phyloP scores from a whole-genome alignment of 192 early-diverging fungal genomes.

The Podila verticillata region DNA sequence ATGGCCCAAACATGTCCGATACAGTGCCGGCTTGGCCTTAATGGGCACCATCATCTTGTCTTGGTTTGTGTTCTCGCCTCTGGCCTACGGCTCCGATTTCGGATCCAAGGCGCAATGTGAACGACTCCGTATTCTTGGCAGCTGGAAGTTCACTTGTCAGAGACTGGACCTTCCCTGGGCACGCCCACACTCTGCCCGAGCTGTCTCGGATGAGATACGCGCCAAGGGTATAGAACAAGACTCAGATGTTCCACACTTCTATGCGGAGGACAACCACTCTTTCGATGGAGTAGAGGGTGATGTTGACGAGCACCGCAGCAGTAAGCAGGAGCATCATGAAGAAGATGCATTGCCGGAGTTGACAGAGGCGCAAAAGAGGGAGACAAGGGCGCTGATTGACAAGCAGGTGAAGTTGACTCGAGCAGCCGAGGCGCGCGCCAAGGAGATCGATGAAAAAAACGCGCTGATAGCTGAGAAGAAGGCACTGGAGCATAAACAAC shows the following conservation, averaged over 20 bases:
- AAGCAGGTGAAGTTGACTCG: not conserved
- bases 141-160: conserved; percentile 87
- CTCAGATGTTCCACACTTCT: not conserved
- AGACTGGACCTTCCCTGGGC: conserved; percentile 17
- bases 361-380: not conserved
- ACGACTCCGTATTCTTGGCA: conserved; percentile 75
- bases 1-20: conserved; percentile 54
- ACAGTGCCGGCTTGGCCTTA: conserved; percentile 60
- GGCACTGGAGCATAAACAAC: not conserved
- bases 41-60: conserved; percentile 67
- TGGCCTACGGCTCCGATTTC: conserved; percentile 86
- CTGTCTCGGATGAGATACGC: not conserved
- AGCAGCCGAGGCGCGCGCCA: conserved; percentile 8
- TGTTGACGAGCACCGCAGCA: not conserved
- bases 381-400: not conserved
- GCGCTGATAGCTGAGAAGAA: conserved; percentile 4
- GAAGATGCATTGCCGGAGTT: conserved; percentile 21
- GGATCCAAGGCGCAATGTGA: conserved; percentile 73
- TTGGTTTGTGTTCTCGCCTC: conserved; percentile 76
- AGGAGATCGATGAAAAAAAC: conserved; percentile 14
- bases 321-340: conserved; percentile 12
- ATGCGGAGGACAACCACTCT: not conserved
- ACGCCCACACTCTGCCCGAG: conserved; percentile 3
- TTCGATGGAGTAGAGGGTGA: not conserved
- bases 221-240: not conserved